These are phyloP conservation scores for Salvia splendens DNA, from an alignment of 257 asterid genomes.

Conservation along the genomic window DNA sequence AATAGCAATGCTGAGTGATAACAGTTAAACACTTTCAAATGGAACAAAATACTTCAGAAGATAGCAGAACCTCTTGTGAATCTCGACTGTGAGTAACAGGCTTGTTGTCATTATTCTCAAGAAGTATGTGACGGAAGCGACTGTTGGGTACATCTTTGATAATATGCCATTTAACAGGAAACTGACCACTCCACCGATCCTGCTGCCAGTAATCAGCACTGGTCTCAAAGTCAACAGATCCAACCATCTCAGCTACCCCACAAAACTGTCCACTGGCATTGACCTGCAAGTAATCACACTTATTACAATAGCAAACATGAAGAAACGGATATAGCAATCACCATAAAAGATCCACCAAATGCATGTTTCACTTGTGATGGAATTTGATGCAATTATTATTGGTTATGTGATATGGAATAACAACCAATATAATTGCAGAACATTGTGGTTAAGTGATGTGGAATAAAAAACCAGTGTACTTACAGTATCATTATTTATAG, in stretches of 20 bases:
- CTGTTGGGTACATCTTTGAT: constrained; percentile 95
- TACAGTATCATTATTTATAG: neutral
- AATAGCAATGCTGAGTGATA: too few relatives aligned
- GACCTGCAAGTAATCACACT: constrained; percentile 54
- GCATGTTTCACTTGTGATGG: neutral
- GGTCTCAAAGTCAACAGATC: constrained; percentile 85
- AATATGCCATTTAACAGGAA: constrained; percentile 94
- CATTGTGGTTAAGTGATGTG: neutral
- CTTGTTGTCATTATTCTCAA: constrained; percentile 95
- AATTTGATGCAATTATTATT: constrained; percentile 12
- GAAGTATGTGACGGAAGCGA: constrained; percentile 88
- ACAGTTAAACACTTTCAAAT: too few relatives aligned
- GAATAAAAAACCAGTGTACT: neutral
- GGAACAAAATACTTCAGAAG: too few relatives aligned
- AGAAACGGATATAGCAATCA: constrained; percentile 19
- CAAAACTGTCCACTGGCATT: constrained; percentile 99
- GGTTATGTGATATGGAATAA: neutral
- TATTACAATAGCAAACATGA: constrained; percentile 26
- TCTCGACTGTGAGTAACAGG: constrained; percentile 99
- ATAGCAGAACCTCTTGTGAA: constrained; percentile 80
- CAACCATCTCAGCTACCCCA: constrained; percentile 98
- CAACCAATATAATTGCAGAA: neutral
- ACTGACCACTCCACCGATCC: constrained; percentile 99
- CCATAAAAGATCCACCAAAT: constrained; percentile 6
- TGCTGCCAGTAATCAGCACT: constrained; percentile 99